Evolutionary conservation across 257 asterid species (phyloP).

Genomic region (Solanum paucissectum): DNA sequence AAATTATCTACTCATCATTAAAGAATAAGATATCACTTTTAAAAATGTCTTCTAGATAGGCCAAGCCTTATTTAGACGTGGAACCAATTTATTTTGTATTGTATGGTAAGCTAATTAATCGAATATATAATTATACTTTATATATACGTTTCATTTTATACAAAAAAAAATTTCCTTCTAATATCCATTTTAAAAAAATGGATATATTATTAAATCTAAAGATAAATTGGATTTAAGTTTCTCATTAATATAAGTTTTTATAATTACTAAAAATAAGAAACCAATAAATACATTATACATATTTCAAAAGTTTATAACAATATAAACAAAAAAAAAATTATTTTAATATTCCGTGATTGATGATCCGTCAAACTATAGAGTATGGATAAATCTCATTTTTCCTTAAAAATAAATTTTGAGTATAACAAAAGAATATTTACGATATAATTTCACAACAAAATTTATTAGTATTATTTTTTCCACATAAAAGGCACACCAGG

Average conservation of each 20-base stretch:
- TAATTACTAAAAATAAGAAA: neutral
- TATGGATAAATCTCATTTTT: neutral
- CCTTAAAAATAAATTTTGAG: neutral
- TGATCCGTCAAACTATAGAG: too few relatives aligned
- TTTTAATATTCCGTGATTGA: too few relatives aligned
- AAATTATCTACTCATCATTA: too few relatives aligned
- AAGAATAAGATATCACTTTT: neutral
- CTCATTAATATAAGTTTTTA: neutral
- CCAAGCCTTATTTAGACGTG: neutral
- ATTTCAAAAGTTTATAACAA: neutral
- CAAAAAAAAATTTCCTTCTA: neutral
- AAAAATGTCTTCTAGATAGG: neutral
- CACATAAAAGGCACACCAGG: neutral
- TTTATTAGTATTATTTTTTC: neutral
- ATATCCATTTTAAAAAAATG: neutral
- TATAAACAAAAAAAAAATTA: too few relatives aligned
- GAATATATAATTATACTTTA: neutral
- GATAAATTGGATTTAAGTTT: neutral
- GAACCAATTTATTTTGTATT: neutral
- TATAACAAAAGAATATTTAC: too few relatives aligned
- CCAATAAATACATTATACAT: neutral
- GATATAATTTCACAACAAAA: too few relatives aligned
- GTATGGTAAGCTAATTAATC: neutral
- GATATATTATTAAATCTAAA: neutral
- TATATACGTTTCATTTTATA: neutral